A percentile compares a stretch with the other conserved stretches of the same genome.
These are phyloP conservation scores for Candida anglica DNA, from an alignment of 805 yeast genomes.

Conservation along the genomic window DNA sequence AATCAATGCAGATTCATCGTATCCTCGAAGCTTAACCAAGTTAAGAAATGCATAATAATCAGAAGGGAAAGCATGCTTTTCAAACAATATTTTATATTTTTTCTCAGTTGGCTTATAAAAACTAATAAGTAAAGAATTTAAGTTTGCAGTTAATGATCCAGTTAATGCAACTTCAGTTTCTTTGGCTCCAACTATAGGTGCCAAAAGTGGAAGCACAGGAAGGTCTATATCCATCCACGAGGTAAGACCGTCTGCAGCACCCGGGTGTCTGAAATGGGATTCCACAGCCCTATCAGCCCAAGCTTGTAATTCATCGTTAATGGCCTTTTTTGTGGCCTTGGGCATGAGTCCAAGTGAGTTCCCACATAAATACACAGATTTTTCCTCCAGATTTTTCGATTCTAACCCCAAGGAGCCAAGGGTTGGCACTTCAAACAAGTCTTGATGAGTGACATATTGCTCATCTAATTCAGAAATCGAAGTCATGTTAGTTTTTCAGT, in stretches of 20 bases:
- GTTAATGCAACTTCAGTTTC: slow-evolving; percentile 79
- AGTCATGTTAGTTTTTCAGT: no score
- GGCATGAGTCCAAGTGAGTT: slow-evolving; percentile 96
- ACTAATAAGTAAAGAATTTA: slow-evolving; percentile 68
- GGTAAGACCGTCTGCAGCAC: slow-evolving; percentile 42
- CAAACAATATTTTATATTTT: slow-evolving; percentile 72
- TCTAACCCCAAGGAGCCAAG: slow-evolving; percentile 53
- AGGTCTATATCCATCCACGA: slow-evolving; percentile 84
- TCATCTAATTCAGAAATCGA: slow-evolving; percentile 44
- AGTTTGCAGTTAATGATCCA: slow-evolving; percentile 81
- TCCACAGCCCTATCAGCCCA: slow-evolving; percentile 84
- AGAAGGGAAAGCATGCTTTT: slow-evolving; percentile 86
- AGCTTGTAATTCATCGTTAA: slow-evolving; percentile 68
- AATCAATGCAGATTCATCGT: slow-evolving; percentile 52
- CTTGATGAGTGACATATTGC: slow-evolving; percentile 32
- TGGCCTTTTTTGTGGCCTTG: slow-evolving; percentile 47
- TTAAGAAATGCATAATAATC: slow-evolving; percentile 84
- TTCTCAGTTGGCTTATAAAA: slow-evolving; percentile 66
- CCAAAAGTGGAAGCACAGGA: slow-evolving; percentile 64
- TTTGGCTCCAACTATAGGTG: slow-evolving; percentile 73
- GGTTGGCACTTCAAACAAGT: slow-evolving; percentile 65
- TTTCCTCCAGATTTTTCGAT: slow-evolving; percentile 4
- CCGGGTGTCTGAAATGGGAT: slow-evolving; percentile 74
- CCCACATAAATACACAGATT: slow-evolving; percentile 75
- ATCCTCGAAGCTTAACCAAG: slow-evolving; percentile 61